Evolutionary conservation across 2,329 filamentous ascomycete species (phyloP).

Genomic region (Colletotrichum limetticola): DNA sequence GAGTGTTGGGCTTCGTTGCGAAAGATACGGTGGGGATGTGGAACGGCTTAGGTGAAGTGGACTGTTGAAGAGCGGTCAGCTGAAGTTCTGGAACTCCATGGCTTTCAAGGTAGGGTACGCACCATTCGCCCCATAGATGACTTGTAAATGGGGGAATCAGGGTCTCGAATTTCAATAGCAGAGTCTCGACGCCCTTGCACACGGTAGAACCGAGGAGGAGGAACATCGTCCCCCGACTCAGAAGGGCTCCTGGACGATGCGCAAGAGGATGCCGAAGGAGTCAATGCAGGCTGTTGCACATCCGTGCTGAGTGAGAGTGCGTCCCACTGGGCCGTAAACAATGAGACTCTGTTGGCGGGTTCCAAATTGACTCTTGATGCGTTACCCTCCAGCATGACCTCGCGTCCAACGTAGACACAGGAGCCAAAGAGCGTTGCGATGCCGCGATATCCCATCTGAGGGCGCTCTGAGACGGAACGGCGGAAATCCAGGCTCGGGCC

Average conservation of each 20-base stretch:
- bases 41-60: conserved; percentile 18
- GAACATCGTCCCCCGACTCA: conserved; percentile 23
- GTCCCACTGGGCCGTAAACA: conserved; percentile 31
- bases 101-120: not conserved
- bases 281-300: conserved; percentile 27
- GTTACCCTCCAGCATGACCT: conserved; percentile 27
- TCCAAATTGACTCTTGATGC: conserved; percentile 16
- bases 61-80: conserved; percentile 6
- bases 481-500: conserved; percentile 26
- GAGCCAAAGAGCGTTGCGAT: conserved; percentile 30
- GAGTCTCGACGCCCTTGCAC: conserved; percentile 29
- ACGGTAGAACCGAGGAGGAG: conserved; percentile 25
- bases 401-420: conserved; percentile 24
- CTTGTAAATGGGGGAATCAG: conserved; percentile 30
- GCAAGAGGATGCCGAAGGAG: conserved; percentile 26
- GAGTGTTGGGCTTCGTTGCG: conserved; percentile 14
- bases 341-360: conserved; percentile 15
- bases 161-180: conserved; percentile 31
- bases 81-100: not conserved
- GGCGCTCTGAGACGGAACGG: not conserved
- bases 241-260: conserved; percentile 30
- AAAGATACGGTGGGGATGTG: conserved; percentile 20
- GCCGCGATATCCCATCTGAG: conserved; percentile 26
- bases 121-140: conserved; percentile 16
- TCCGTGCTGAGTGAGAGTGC: conserved; percentile 10